phyloP scores from a whole-genome alignment of 1,284 basidiomycete species.

The Hypsizygus ulmarius region DNA sequence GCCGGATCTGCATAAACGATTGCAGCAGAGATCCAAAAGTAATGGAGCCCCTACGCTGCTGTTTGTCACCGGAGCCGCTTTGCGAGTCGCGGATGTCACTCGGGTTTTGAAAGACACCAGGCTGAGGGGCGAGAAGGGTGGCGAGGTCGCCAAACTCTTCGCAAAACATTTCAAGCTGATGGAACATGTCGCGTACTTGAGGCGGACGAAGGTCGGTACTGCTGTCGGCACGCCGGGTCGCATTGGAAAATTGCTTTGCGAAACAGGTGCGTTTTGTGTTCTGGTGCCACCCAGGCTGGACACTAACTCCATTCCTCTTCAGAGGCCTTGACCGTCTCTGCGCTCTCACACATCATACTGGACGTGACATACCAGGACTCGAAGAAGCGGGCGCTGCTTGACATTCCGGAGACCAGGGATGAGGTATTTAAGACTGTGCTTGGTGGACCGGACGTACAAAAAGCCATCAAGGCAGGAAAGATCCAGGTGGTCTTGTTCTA shows the following conservation, averaged over 20 bases:
- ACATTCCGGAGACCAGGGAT: slow-evolving; percentile 78
- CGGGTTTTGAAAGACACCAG: slow-evolving; percentile 66
- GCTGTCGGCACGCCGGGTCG: slow-evolving; percentile 83
- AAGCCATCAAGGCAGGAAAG: slow-evolving; percentile 66
- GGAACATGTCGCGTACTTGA: slow-evolving; percentile 75
- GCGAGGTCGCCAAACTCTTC: slow-evolving; percentile 83
- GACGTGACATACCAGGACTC: slow-evolving; percentile 69
- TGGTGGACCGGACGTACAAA: slow-evolving; percentile 56
- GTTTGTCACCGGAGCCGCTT: slow-evolving; percentile 73
- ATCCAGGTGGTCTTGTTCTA: slow-evolving; percentile 76
- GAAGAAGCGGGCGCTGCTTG: slow-evolving; percentile 72
- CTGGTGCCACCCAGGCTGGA: background rate
- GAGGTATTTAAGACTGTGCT: slow-evolving; percentile 78
- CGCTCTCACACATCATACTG: slow-evolving; percentile 78
- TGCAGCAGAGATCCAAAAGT: slow-evolving; percentile 68
- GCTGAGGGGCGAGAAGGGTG: slow-evolving; percentile 72
- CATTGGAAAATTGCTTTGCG: slow-evolving; percentile 75
- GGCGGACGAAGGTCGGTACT: slow-evolving; percentile 69
- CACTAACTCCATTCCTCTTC: slow-evolving; percentile 1
- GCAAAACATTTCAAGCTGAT: slow-evolving; percentile 83
- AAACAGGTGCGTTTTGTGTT: slow-evolving; percentile 57
- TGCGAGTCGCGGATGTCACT: slow-evolving; percentile 76
- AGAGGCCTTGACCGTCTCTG: slow-evolving; percentile 71
- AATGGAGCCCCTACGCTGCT: slow-evolving; percentile 77
- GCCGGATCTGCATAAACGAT: slow-evolving; percentile 64